phyloP scores from a whole-genome alignment of 2,329 filamentous ascomycete species.

The Byssoonygena ceratinophila region DNA sequence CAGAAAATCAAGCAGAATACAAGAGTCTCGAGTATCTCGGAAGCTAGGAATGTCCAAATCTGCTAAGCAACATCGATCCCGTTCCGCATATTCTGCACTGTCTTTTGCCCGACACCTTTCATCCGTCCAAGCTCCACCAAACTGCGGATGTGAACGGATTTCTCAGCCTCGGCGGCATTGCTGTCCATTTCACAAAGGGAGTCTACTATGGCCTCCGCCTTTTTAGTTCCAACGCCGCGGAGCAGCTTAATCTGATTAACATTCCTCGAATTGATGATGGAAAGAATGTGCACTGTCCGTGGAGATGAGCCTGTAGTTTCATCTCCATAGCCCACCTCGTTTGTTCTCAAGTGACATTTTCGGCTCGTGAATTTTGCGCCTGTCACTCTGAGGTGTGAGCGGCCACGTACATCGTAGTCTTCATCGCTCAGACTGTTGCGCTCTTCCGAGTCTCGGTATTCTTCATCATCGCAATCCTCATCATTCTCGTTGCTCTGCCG shows the following conservation, averaged over 20 bases:
- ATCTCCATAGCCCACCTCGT: neutral
- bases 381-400: neutral
- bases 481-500: slow-evolving; percentile 20
- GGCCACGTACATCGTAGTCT: slow-evolving; percentile 12
- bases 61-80: slow-evolving; percentile 24
- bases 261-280: slow-evolving; percentile 39
- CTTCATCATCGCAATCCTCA: slow-evolving; percentile 26
- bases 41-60: neutral
- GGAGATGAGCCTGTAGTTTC: slow-evolving; percentile 28
- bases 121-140: slow-evolving; percentile 35
- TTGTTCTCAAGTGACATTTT: slow-evolving; percentile 12
- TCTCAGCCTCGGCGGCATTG: slow-evolving; percentile 13
- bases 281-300: slow-evolving; percentile 36
- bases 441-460: slow-evolving; percentile 23
- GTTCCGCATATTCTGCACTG: slow-evolving; percentile 40
- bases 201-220: slow-evolving; percentile 40
- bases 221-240: slow-evolving; percentile 39
- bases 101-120: slow-evolving; percentile 37
- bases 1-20: neutral
- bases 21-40: neutral
- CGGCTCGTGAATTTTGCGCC: too few relatives aligned
- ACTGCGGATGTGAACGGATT: slow-evolving; percentile 25
- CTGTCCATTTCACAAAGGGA: slow-evolving; percentile 36
- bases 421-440: slow-evolving; percentile 27
- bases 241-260: slow-evolving; percentile 38